Percentiles rank a stretch among this genome's conserved stretches.
Evolutionary conservation across 768 basidiomycete species (phyloP).

Genomic region (Imleria badia): DNA sequence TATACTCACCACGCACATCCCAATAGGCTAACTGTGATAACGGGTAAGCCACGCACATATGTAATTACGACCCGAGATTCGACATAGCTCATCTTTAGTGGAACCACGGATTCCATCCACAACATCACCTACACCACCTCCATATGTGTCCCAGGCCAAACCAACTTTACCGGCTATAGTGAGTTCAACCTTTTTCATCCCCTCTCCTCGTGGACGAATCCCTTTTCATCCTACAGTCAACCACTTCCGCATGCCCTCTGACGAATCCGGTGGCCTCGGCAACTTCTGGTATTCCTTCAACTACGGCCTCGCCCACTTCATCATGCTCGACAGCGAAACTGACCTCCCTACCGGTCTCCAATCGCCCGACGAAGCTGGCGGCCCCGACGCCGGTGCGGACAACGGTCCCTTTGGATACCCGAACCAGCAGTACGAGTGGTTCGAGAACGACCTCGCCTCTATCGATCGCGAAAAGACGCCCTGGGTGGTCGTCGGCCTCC

Average conservation of each 20-base stretch:
- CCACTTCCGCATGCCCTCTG: conserved; percentile 29
- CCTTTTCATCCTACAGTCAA: conserved; percentile 15
- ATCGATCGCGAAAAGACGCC: conserved; percentile 26
- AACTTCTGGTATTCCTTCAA: conserved; percentile 35
- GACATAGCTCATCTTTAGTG: conserved; percentile 6
- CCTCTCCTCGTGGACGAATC: background rate
- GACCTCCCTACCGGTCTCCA: conserved; percentile 26
- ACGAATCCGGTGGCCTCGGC: conserved; percentile 24
- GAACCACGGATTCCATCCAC: conserved; percentile 22
- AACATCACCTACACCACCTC: conserved; percentile 28
- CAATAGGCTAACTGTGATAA: conserved; percentile 29
- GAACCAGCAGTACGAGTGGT: conserved; percentile 29
- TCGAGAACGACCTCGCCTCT: conserved; percentile 25
- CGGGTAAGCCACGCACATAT: conserved; percentile 17
- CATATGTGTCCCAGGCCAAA: conserved; percentile 26
- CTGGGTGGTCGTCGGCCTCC: conserved; percentile 28
- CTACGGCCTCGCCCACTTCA: conserved; percentile 30
- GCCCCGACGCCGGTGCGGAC: conserved; percentile 19
- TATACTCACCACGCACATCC: background rate
- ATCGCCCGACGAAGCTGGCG: conserved; percentile 24
- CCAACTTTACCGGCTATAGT: conserved; percentile 31
- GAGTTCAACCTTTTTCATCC: background rate
- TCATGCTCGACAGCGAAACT: conserved; percentile 24
- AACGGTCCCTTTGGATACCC: conserved; percentile 29
- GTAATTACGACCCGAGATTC: background rate